A percentile compares a stretch with the other conserved stretches of the same genome.
These are phyloP conservation scores for Geotrichum ghanense DNA, from an alignment of 805 yeast species.

Conservation along the genomic window DNA sequence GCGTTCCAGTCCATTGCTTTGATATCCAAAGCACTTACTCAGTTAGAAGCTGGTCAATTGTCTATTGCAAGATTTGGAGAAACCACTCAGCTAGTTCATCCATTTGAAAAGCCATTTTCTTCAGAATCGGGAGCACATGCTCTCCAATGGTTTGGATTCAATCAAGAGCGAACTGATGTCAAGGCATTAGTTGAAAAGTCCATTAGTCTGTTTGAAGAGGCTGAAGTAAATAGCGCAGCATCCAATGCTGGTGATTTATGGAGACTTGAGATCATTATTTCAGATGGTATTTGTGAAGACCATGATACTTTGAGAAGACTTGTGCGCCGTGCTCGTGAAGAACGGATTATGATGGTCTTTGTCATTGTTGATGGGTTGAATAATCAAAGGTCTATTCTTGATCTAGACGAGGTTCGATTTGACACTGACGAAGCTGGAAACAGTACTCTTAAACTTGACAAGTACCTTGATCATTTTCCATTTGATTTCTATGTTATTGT, in stretches of 20 bases:
- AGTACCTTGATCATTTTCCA: constrained; percentile 88
- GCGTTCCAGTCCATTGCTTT: constrained; percentile 93
- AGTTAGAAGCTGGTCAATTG: constrained; percentile 87
- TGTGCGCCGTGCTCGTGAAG: constrained; percentile 86
- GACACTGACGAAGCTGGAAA: constrained; percentile 52
- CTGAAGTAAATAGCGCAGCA: constrained; percentile 28
- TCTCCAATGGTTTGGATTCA: constrained; percentile 83
- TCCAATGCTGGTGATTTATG: constrained; percentile 48
- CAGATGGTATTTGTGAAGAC: constrained; percentile 97
- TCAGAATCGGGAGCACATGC: constrained; percentile 73
- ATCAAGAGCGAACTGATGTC: constrained; percentile 79
- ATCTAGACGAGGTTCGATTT: constrained; percentile 88
- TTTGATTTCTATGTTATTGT: constrained; percentile 95
- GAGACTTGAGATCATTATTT: constrained; percentile 85
- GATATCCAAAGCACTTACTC: constrained; percentile 87
- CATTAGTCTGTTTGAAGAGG: constrained; percentile 57
- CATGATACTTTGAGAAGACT: constrained; percentile 72
- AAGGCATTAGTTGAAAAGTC: constrained; percentile 61
- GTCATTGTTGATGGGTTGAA: constrained; percentile 87
- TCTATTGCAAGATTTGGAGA: constrained; percentile 89
- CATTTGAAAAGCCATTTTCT: constrained; percentile 76
- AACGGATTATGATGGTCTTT: constrained; percentile 87
- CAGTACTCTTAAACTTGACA: constrained; percentile 62
- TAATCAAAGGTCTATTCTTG: constrained; percentile 70
- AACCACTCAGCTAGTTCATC: constrained; percentile 71